Evolutionary conservation across 495 filamentous ascomycete genomes (phyloP), one percentile per base, ranked within the genome.

Genomic region (Durotheca rogersii): DNA sequence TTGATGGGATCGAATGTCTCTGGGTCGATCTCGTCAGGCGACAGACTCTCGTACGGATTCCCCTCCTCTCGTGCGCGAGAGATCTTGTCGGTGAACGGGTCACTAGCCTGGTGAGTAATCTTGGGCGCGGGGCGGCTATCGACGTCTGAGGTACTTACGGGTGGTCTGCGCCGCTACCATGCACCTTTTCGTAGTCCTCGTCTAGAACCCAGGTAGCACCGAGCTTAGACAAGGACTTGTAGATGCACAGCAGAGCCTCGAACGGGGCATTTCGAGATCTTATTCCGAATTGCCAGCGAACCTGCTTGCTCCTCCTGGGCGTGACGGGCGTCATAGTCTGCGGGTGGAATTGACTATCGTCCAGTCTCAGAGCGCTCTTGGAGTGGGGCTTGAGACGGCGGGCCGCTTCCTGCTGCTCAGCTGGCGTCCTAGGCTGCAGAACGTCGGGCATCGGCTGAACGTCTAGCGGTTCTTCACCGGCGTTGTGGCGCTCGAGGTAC

Each of bases 251-350:
- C 64, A 98, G 86, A 0, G 93, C 93, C 60, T 98, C 93, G 20
- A 91, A 84, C 0, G 94, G 93, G 16, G 89, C 87, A 66, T 96
- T 98, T 21, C 94, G 79, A 16, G 87, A 92, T 1, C 93, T 82
- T 49, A 98, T 98, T 21, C 93, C 93, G 63, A 97, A 98, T 67
- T 97, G 94, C 93, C 93, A 98, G 49, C 89, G 87, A 1, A 89
- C 88, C 2, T 83, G 81, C 43, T 80, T 80, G 19, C 67, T 71
- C 67, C 84, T 87, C 65, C 87, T 91, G 35, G 82, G 70, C 17
- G 81, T 76, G 17, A 74, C 72, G 6, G 82, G 78, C 9, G 81
- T 81, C 53, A 81, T 80, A 3, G 74, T 74, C 38, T 86, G 85
- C 1, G 89, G 88, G 21, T 84, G 83, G 50, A 84, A 76, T 30